Evolutionary conservation across 1,139 yeast genomes (phyloP).

Genomic region (Zhuliangozyma blackwelliae): DNA sequence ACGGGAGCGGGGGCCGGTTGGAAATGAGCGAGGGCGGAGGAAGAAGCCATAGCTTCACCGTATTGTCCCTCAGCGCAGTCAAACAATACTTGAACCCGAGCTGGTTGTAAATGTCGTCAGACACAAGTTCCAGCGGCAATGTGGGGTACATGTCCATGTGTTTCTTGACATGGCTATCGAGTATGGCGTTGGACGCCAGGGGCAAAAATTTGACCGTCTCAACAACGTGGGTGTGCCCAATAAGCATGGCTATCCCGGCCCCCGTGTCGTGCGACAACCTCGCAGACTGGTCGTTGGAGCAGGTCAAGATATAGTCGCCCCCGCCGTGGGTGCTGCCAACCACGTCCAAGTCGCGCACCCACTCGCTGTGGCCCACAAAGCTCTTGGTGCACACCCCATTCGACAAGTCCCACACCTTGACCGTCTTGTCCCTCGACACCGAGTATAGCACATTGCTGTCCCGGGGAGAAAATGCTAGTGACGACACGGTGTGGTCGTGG

Average conservation of each 20-base stretch:
- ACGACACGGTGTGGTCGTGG: constrained; percentile 86
- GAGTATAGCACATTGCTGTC: constrained; percentile 51
- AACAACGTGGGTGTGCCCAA: constrained; percentile 82
- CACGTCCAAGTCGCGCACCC: constrained; percentile 71
- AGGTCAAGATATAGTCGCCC: constrained; percentile 64
- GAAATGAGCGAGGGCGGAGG: constrained; percentile 55
- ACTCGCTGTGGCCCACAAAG: constrained; percentile 78
- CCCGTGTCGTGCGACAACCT: constrained; percentile 66
- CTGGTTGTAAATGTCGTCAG: constrained; percentile 25
- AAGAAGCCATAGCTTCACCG: constrained; percentile 70
- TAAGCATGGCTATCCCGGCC: constrained; percentile 60
- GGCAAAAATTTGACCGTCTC: constrained; percentile 76
- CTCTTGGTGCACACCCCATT: constrained; percentile 67
- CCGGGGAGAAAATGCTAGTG: constrained; percentile 45
- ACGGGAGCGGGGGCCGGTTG: constrained; percentile 56
- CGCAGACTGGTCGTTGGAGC: constrained; percentile 78
- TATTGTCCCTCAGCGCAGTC: constrained; percentile 79
- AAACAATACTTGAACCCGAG: constrained; percentile 66
- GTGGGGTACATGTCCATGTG: constrained; percentile 28
- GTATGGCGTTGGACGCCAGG: constrained; percentile 35
- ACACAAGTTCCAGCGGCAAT: constrained; percentile 29
- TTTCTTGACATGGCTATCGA: constrained; percentile 46
- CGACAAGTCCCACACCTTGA: constrained; percentile 72
- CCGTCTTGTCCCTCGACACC: constrained; percentile 72
- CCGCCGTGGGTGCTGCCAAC: constrained; percentile 9